phyloP scores from a whole-genome alignment of 2,329 filamentous ascomycete genomes.

The Monosporascus sp. region DNA sequence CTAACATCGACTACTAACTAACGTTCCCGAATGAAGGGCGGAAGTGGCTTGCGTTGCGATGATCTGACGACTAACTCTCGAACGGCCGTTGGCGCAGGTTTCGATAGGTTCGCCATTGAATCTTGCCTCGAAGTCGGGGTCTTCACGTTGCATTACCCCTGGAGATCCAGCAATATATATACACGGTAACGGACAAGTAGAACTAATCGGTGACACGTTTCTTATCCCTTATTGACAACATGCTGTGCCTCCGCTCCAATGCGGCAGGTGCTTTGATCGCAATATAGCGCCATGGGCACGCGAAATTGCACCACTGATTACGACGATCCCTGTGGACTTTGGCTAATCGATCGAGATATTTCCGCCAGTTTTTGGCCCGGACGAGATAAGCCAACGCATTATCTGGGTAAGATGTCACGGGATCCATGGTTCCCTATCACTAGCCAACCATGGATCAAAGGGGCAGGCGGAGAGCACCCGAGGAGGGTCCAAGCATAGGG shows the following conservation, averaged over 20 bases:
- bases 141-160: too few species aligned
- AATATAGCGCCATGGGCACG: not conserved
- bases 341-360: not conserved
- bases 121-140: too few species aligned
- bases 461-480: not conserved
- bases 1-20: too few species aligned
- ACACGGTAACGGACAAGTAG: conserved; percentile 4
- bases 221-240: conserved; percentile 4
- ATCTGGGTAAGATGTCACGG: not conserved
- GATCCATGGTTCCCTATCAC: not conserved
- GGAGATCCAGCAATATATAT: conserved; percentile 7
- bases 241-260: conserved; percentile 11
- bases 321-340: not conserved
- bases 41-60: too few species aligned
- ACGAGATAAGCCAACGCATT: not conserved
- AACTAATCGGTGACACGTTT: not conserved
- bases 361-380: too few species aligned
- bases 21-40: too few species aligned
- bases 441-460: not conserved
- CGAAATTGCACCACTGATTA: not conserved
- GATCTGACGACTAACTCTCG: too few species aligned
- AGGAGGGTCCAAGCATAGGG: not conserved
- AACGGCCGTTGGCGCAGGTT: too few species aligned
- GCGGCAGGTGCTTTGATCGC: conserved; percentile 12
- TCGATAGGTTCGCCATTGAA: too few species aligned